phyloP scores from a whole-genome alignment of 805 yeast species.

The Wickerhamiella qilinensis region DNA sequence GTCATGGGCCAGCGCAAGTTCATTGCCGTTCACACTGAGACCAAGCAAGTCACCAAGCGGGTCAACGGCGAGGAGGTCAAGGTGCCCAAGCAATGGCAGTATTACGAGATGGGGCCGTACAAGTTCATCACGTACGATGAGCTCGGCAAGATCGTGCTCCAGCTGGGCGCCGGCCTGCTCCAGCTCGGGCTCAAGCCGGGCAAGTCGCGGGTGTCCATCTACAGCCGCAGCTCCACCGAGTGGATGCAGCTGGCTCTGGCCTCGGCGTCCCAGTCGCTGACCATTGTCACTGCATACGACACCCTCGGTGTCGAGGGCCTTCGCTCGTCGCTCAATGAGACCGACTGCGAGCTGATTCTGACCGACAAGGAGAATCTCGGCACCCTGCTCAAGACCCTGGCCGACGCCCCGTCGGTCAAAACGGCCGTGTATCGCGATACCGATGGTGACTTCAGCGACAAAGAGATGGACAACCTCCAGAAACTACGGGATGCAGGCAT shows the following conservation, averaged over 20 bases:
- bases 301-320: slow-evolving; percentile 26
- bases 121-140: slow-evolving; percentile 46
- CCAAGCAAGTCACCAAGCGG: slow-evolving; percentile 52
- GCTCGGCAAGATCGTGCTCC: slow-evolving; percentile 32
- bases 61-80: slow-evolving; percentile 59
- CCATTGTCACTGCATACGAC: slow-evolving; percentile 80
- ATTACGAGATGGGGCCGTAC: slow-evolving; percentile 64
- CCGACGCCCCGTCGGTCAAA: slow-evolving; percentile 39
- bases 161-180: slow-evolving; percentile 60
- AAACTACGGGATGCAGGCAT: slow-evolving; percentile 39
- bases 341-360: slow-evolving; percentile 62
- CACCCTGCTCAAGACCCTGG: slow-evolving; percentile 56
- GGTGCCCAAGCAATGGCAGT: slow-evolving; percentile 78
- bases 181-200: slow-evolving; percentile 57
- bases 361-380: slow-evolving; percentile 43
- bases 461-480: slow-evolving; percentile 43
- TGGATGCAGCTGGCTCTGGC: slow-evolving; percentile 87
- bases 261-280: slow-evolving; percentile 58
- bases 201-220: slow-evolving; percentile 57
- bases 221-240: slow-evolving; percentile 71
- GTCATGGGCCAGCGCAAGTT: slow-evolving; percentile 71
- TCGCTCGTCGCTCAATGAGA: slow-evolving; percentile 70
- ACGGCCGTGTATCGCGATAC: slow-evolving; percentile 54
- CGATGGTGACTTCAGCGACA: slow-evolving; percentile 30
- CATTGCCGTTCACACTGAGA: slow-evolving; percentile 58